phyloP scores from a whole-genome alignment of 2,329 filamentous ascomycete species.

The Capronia epimyces region DNA sequence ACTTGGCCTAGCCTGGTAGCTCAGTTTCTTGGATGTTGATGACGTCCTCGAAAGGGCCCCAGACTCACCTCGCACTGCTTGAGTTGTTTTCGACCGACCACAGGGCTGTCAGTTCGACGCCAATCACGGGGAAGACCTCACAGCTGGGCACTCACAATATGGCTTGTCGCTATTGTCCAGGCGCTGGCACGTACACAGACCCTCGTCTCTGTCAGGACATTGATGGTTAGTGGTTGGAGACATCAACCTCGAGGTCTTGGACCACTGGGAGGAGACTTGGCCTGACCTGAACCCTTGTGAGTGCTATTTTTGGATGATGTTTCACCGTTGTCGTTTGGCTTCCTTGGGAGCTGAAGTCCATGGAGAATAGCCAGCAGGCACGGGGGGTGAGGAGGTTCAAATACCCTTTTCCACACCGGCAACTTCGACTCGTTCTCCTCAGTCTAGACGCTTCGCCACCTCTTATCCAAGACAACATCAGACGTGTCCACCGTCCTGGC shows the following conservation, averaged over 20 bases:
- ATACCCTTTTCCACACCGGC: not conserved
- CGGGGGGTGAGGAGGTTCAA: not conserved
- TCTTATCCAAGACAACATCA: slow-evolving; percentile 13
- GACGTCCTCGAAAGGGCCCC: not conserved
- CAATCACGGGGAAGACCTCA: not conserved
- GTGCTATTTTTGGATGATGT: not conserved
- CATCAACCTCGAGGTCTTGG: not conserved
- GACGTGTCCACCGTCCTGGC: slow-evolving; percentile 9
- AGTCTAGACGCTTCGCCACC: slow-evolving; percentile 3
- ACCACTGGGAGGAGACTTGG: not conserved
- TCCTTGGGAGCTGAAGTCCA: not conserved
- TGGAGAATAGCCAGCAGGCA: not conserved
- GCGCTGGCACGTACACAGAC: not conserved
- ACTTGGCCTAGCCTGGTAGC: not conserved
- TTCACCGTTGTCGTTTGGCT: not conserved
- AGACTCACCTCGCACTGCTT: not conserved
- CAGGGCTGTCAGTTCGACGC: not conserved
- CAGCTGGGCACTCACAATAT: not conserved
- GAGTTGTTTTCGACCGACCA: not conserved
- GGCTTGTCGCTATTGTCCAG: not conserved
- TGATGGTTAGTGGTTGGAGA: not conserved
- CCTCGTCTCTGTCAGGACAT: not conserved
- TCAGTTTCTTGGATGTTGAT: not conserved
- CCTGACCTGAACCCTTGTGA: not conserved
- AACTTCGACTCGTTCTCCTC: not conserved